These are phyloP conservation scores for Diaporthe citri DNA, from an alignment of 2,329 filamentous ascomycete genomes.

Conservation along the genomic window DNA sequence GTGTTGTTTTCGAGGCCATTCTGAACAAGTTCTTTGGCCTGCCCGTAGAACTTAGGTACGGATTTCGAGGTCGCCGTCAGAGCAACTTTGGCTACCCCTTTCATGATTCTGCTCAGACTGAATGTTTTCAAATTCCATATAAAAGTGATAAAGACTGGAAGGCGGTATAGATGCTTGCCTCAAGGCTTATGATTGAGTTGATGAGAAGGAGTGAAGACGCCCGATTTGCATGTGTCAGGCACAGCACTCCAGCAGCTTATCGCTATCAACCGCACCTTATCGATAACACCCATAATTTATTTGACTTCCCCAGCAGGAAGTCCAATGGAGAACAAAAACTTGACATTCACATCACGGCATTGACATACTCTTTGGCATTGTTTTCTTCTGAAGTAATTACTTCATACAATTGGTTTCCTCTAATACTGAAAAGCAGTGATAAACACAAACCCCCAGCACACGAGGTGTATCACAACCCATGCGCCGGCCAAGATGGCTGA, in stretches of 20 bases:
- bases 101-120: not conserved
- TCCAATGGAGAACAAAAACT: not conserved
- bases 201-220: not conserved
- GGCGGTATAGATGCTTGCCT: not conserved
- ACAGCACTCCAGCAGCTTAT: not conserved
- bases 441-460: not conserved
- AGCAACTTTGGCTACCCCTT: not conserved
- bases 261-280: not conserved
- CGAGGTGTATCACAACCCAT: not conserved
- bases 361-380: not conserved
- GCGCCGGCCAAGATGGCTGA: slow-evolving; percentile 60
- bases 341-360: not conserved
- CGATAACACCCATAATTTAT: slow-evolving; percentile 25
- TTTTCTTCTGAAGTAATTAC: not conserved
- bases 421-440: not conserved
- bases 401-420: not conserved
- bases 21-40: not conserved
- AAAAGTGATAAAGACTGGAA: not conserved
- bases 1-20: not conserved
- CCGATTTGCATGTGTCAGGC: not conserved
- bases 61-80: no score
- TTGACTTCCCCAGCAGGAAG: not conserved
- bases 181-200: not conserved
- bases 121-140: not conserved
- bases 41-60: not conserved